Conservation (phyloP, 1,284 basidiomycete species). For the Ganoderma multipileum region DNA sequence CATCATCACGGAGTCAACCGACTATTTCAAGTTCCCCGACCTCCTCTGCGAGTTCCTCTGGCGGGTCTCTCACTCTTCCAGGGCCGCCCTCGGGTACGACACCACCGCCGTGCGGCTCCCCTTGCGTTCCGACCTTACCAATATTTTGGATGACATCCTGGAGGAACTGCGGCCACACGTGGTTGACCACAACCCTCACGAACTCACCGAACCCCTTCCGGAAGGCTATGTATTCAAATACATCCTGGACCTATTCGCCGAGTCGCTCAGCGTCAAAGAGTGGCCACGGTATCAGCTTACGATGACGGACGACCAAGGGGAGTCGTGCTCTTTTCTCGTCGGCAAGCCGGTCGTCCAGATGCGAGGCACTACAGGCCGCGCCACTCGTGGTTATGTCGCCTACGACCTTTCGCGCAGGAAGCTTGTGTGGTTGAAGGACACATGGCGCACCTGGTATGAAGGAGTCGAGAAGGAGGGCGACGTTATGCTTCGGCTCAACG, state of each 20-base stretch:
- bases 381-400: not conserved
- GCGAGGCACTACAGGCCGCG: not conserved
- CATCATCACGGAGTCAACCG: constrained; percentile 4
- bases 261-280: not conserved
- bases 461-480: not conserved
- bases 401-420: not conserved
- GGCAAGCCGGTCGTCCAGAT: constrained; percentile 4
- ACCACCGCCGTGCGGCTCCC: constrained; percentile 6
- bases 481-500: not conserved
- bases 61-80: not conserved
- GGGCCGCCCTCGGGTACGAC: constrained; percentile 15
- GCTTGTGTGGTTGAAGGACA: constrained; percentile 15
- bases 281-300: not conserved
- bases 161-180: not conserved
- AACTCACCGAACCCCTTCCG: not conserved
- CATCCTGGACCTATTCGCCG: not conserved
- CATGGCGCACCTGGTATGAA: not conserved
- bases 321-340: constrained; percentile 3
- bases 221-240: not conserved
- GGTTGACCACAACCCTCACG: not conserved
- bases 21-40: constrained; percentile 8
- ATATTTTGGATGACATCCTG: not conserved
- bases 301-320: not conserved
- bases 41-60: constrained; percentile 16
- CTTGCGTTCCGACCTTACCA: not conserved